phyloP scores from a whole-genome alignment of 164 flowering plant genomes.

The Liriodendron chinense region DNA sequence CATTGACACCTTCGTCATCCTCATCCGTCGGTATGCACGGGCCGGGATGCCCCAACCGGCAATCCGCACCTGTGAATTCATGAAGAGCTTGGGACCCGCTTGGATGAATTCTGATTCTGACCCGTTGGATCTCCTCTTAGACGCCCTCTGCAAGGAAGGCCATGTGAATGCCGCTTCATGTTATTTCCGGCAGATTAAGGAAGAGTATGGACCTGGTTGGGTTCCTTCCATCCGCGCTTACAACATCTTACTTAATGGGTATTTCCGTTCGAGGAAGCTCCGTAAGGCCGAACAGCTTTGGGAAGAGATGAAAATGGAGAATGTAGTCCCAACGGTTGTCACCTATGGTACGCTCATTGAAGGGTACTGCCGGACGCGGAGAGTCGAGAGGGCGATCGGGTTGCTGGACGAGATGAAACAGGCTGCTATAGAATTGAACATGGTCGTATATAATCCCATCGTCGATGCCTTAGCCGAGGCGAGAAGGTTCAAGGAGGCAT shows the following conservation, averaged over 20 bases:
- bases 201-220: slow-evolving; percentile 15
- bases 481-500: slow-evolving; percentile 66
- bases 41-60: slow-evolving; percentile 59
- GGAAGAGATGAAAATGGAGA: slow-evolving; percentile 48
- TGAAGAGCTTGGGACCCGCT: slow-evolving; percentile 22
- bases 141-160: slow-evolving; percentile 82
- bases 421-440: slow-evolving; percentile 59
- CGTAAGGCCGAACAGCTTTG: slow-evolving; percentile 61
- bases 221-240: slow-evolving; percentile 36
- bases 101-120: slow-evolving; percentile 18
- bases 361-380: slow-evolving; percentile 74
- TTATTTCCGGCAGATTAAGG: slow-evolving; percentile 35
- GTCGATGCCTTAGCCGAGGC: slow-evolving; percentile 77
- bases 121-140: slow-evolving; percentile 58
- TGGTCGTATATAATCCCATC: slow-evolving; percentile 62
- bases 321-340: slow-evolving; percentile 46
- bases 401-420: slow-evolving; percentile 61
- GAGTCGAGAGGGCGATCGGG: slow-evolving; percentile 63
- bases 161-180: slow-evolving; percentile 54
- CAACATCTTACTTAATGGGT: slow-evolving; percentile 74
- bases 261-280: slow-evolving; percentile 62
- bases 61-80: slow-evolving; percentile 60
- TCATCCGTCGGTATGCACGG: slow-evolving; percentile 65
- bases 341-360: slow-evolving; percentile 81
- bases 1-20: slow-evolving; percentile 36